These are phyloP conservation scores for Chenopodium berlandieri DNA, from an alignment of 148 eudicot genomes.

Conservation along the genomic window DNA sequence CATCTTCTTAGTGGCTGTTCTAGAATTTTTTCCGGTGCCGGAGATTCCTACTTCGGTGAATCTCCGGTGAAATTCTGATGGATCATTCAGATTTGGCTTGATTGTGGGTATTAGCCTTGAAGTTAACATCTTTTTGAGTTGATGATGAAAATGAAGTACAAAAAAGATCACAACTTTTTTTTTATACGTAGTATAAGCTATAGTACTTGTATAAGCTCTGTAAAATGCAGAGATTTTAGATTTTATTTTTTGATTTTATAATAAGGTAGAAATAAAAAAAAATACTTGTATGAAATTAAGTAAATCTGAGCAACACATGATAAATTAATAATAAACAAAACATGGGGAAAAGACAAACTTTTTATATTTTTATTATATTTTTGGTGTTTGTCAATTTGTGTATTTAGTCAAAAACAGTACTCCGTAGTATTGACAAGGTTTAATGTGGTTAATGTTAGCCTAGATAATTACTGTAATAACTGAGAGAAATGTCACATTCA, in stretches of 20 bases:
- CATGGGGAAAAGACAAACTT: background rate
- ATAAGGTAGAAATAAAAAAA: too few species aligned
- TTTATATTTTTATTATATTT: too few species aligned
- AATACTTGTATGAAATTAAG: too few species aligned
- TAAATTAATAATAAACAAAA: too few species aligned
- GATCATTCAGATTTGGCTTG: conserved; percentile 16
- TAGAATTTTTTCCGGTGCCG: conserved; percentile 24
- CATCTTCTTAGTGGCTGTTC: background rate
- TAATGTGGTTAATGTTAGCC: background rate
- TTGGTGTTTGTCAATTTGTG: background rate
- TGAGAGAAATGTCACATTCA: background rate
- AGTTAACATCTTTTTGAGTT: conserved; percentile 19
- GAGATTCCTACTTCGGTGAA: conserved; percentile 26
- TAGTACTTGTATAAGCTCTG: too few species aligned
- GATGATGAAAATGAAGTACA: background rate
- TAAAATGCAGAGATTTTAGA: background rate
- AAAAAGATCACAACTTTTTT: background rate
- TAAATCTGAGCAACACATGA: too few species aligned
- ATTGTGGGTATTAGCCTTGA: conserved; percentile 12
- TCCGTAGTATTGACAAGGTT: background rate
- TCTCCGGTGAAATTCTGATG: conserved; percentile 27
- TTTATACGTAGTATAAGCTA: too few species aligned
- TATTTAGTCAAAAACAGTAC: too few species aligned
- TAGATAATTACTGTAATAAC: too few species aligned
- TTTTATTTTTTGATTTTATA: too few species aligned